These are phyloP conservation scores for Monilinia vaccinii-corymbosi DNA, from an alignment of 2,329 filamentous ascomycete genomes.

Conservation along the genomic window DNA sequence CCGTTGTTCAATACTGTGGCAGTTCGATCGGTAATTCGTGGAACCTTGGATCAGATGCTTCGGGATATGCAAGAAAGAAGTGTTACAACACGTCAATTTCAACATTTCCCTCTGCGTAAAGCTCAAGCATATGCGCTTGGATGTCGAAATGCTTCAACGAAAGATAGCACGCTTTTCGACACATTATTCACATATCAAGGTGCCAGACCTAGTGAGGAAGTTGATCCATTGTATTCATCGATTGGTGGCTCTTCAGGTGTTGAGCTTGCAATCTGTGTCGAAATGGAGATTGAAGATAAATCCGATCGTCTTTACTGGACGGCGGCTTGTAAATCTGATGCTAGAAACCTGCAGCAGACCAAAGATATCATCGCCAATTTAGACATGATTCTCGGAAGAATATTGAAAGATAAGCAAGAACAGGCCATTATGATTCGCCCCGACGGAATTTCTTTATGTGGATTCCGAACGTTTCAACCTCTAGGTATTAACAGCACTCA, in stretches of 20 bases:
- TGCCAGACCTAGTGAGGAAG: conserved; percentile 24
- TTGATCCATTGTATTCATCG: conserved; percentile 20
- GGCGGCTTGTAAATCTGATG: conserved; percentile 55
- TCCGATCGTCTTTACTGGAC: conserved; percentile 52
- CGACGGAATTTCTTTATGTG: conserved; percentile 53
- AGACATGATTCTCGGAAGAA: conserved; percentile 46
- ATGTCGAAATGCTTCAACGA: conserved; percentile 12
- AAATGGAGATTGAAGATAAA: conserved; percentile 57
- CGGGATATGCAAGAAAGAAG: conserved; percentile 65
- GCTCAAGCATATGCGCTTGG: conserved; percentile 45
- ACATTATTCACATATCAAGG: conserved; percentile 60
- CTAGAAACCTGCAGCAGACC: conserved; percentile 39
- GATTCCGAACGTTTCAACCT: conserved; percentile 40
- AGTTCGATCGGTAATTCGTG: conserved; percentile 64
- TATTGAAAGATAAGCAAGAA: conserved; percentile 41
- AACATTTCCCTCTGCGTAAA: conserved; percentile 69
- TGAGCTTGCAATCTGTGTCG: conserved; percentile 74
- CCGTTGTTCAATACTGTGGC: conserved; percentile 89
- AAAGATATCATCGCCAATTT: conserved; percentile 47
- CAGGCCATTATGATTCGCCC: conserved; percentile 46
- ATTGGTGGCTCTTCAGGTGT: conserved; percentile 51
- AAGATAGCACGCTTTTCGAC: conserved; percentile 45
- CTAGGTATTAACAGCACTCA: not conserved
- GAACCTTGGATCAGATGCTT: conserved; percentile 54
- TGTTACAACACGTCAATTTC: conserved; percentile 56